These are phyloP conservation scores for Mortierella sp. DNA, from an alignment of 371 early-diverging fungal species.

Conservation along the genomic window DNA sequence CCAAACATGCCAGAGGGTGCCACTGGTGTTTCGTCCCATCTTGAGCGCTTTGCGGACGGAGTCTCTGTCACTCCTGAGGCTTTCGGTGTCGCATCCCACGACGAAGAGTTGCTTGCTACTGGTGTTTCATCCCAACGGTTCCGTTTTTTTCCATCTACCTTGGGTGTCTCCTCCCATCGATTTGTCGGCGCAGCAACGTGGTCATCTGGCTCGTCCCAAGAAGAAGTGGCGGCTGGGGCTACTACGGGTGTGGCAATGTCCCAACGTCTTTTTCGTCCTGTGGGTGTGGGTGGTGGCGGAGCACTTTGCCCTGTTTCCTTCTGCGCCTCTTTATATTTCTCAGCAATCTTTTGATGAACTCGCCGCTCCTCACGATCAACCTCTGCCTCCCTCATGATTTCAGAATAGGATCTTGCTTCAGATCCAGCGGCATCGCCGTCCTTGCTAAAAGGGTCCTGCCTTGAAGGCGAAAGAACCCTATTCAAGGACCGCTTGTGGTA, in stretches of 20 bases:
- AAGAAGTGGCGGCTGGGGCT: conserved; percentile 61
- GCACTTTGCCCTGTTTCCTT: conserved; percentile 61
- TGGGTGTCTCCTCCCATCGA: conserved; percentile 86
- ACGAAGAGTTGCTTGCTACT: conserved; percentile 58
- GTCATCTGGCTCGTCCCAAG: conserved; percentile 75
- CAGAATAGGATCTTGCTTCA: conserved; percentile 79
- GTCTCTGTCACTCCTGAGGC: conserved; percentile 59
- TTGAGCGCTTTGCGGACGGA: conserved; percentile 71
- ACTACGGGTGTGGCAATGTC: conserved; percentile 85
- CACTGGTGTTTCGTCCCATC: conserved; percentile 91
- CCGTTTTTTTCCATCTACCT: conserved; percentile 62
- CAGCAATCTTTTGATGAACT: conserved; percentile 76
- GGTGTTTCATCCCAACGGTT: conserved; percentile 75
- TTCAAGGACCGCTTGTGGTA: conserved; percentile 86
- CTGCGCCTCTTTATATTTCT: conserved; percentile 73
- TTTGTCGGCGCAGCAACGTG: conserved; percentile 47
- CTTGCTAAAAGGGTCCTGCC: conserved; percentile 86
- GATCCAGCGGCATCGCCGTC: conserved; percentile 48
- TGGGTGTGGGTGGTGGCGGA: conserved; percentile 55
- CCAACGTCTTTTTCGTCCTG: conserved; percentile 84
- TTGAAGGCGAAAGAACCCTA: conserved; percentile 88
- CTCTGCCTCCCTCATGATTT: conserved; percentile 89
- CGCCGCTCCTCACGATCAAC: conserved; percentile 86
- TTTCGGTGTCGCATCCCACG: conserved; percentile 82
- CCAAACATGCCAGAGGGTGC: conserved; percentile 67